Base-by-base conservation (phyloP, 2,329 filamentous ascomycete genomes). In the Curvularia hawaiiensis region DNA sequence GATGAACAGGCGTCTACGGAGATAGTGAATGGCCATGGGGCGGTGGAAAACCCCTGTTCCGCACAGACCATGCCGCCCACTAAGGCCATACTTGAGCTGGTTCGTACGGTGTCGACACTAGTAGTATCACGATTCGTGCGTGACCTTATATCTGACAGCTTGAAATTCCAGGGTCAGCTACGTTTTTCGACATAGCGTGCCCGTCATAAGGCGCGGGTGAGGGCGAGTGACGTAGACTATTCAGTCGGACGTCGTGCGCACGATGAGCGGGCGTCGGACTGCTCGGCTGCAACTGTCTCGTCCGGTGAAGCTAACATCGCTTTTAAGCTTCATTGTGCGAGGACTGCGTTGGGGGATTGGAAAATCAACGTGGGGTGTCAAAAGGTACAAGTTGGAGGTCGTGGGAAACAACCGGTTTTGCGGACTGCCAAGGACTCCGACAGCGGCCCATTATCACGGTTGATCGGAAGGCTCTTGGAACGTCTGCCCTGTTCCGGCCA, bases 111-210 rank as follows among this genome's bases (percentile, higher is more conserved):
- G 58, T 56, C 53, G 56, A 52, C 58, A 31, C 50, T 46, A 54
- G 60, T 50, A 55, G 60, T 51, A 55, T 52, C 52, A 56, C 60
- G 58, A 66, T 68, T 59, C 60, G 54, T 58, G 60, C 59, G 58
- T 54, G 54, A 60, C 60, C 63, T 45, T 58, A 63, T 54, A 68
- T 73, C 64, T 72, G 64, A 71, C 64, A 63, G 58, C 54, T 54
- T 60, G 60, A 54, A 58, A 57, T 12, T 33, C 60, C 57, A 58
- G 60, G 50, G 58, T 66, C 59, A 71, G 72, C 70, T 68, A 72
- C 59, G 56, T 22, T 50, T 63, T 58, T 58, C 63, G 69, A 63
- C 64, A 67, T 68, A 59, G 66, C 63, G 57, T 58, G 53, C 52
- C 48, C 57, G 60, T 30, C 18, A 52, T 59, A 35, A 35, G 55